These are phyloP conservation scores for Apiotrichum gracile DNA, from an alignment of 1,284 basidiomycete genomes.

Conservation along the genomic window DNA sequence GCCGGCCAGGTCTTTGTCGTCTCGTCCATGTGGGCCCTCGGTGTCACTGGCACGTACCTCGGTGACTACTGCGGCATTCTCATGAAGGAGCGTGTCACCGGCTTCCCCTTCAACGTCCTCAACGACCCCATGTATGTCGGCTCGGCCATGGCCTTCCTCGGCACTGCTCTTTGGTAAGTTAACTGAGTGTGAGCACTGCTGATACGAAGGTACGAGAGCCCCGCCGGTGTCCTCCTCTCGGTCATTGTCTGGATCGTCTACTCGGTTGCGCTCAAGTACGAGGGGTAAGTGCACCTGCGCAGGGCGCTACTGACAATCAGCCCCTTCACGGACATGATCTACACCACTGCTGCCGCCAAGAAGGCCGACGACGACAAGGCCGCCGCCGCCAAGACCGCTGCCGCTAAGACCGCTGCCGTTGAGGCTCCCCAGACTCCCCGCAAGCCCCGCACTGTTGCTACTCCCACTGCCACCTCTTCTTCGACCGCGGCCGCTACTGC, in stretches of 20 bases:
- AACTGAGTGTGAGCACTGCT: neutral
- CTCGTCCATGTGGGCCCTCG: constrained; percentile 83
- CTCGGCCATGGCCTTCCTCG: constrained; percentile 78
- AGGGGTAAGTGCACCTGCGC: constrained; percentile 58
- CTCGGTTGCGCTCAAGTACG: constrained; percentile 70
- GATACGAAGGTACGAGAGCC: constrained; percentile 66
- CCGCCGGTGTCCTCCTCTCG: constrained; percentile 69
- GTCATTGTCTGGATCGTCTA: constrained; percentile 76
- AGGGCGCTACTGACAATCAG: constrained; percentile 14
- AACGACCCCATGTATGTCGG: constrained; percentile 95
- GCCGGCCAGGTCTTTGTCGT: constrained; percentile 75
- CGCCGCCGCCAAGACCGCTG: constrained; percentile 3
- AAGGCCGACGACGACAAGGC: constrained; percentile 1
- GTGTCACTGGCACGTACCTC: constrained; percentile 81
- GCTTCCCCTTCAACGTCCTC: constrained; percentile 93
- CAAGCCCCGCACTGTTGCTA: neutral
- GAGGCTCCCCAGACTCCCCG: constrained; percentile 7
- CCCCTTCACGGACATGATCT: constrained; percentile 49
- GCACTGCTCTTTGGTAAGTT: constrained; percentile 70
- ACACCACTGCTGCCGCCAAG: constrained; percentile 26
- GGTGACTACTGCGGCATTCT: constrained; percentile 99
- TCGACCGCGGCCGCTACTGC: constrained; percentile 13
- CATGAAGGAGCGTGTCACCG: constrained; percentile 69
- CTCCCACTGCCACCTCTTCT: no score
- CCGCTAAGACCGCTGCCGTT: constrained; percentile 5